These are phyloP conservation scores for Verticillium tricorpus DNA, from an alignment of 2,329 filamentous ascomycete species.

Conservation along the genomic window DNA sequence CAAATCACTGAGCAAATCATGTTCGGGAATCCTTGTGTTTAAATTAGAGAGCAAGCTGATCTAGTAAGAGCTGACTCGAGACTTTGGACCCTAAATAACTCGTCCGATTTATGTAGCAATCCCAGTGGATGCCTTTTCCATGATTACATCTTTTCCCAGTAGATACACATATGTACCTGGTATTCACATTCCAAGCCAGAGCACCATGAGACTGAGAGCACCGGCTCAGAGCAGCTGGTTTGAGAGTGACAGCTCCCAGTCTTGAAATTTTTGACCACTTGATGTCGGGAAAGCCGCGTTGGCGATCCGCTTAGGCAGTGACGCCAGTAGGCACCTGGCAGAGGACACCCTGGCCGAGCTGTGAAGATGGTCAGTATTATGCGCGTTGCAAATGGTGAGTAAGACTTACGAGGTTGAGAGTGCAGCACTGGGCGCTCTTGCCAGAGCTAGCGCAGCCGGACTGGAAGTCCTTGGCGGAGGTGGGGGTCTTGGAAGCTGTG, in stretches of 20 bases:
- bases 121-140: not conserved
- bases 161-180: not conserved
- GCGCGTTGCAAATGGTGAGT: not conserved
- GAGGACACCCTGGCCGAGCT: conserved; percentile 28
- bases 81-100: not conserved
- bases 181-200: not conserved
- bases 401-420: conserved; percentile 37
- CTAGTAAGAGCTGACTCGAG: not conserved
- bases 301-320: conserved; percentile 14
- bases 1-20: not conserved
- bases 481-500: conserved; percentile 26
- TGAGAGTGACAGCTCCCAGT: not conserved
- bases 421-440: conserved; percentile 54
- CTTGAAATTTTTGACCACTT: too few species aligned
- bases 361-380: not conserved
- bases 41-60: not conserved
- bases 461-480: conserved; percentile 35
- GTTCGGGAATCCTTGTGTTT: not conserved
- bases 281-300: too few species aligned
- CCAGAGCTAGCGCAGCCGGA: conserved; percentile 41
- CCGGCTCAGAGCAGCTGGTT: not conserved
- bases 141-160: not conserved
- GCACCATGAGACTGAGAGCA: not conserved
- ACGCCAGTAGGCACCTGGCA: conserved; percentile 27
- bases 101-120: not conserved